Evolutionary conservation across 2,329 filamentous ascomycete genomes (phyloP).

Genomic region (Cladosporium sp.): DNA sequence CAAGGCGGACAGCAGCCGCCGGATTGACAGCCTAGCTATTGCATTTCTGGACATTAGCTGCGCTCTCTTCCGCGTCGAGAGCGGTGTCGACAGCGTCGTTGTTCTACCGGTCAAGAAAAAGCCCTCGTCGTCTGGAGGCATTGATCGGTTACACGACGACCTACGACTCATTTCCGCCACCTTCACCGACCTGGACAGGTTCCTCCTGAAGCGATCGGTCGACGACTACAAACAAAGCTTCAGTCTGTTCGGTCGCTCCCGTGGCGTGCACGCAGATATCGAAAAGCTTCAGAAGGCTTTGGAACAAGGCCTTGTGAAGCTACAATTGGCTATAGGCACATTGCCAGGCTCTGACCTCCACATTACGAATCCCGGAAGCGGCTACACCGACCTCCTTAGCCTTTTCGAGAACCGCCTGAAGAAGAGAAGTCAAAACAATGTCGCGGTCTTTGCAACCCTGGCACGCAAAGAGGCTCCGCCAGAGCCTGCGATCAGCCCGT

Average conservation of each 20-base stretch:
- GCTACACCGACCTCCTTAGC: constrained; percentile 60
- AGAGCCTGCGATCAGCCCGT: background rate
- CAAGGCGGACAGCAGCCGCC: background rate
- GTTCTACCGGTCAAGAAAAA: no score
- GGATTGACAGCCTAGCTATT: constrained; percentile 48
- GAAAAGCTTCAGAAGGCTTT: constrained; percentile 54
- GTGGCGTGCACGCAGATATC: constrained; percentile 42
- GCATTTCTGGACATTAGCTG: constrained; percentile 63
- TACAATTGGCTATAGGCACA: constrained; percentile 45
- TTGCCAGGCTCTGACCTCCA: constrained; percentile 45
- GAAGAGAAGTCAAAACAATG: background rate
- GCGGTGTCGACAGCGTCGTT: constrained; percentile 42
- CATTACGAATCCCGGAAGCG: constrained; percentile 51
- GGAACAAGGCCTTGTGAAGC: constrained; percentile 52
- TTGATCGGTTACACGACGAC: constrained; percentile 22
- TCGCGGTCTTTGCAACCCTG: background rate
- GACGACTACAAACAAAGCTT: constrained; percentile 57
- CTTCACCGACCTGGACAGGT: constrained; percentile 52
- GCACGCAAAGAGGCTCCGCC: background rate
- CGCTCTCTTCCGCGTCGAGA: constrained; percentile 62
- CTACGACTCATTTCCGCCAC: constrained; percentile 56
- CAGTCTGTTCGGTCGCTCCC: constrained; percentile 27
- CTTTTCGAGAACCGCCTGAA: constrained; percentile 47
- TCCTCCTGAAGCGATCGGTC: no score
- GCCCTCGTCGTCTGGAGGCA: no score